These are phyloP conservation scores for Rhizophagus clarus DNA, from an alignment of 192 early-diverging fungal species.

Conservation along the genomic window DNA sequence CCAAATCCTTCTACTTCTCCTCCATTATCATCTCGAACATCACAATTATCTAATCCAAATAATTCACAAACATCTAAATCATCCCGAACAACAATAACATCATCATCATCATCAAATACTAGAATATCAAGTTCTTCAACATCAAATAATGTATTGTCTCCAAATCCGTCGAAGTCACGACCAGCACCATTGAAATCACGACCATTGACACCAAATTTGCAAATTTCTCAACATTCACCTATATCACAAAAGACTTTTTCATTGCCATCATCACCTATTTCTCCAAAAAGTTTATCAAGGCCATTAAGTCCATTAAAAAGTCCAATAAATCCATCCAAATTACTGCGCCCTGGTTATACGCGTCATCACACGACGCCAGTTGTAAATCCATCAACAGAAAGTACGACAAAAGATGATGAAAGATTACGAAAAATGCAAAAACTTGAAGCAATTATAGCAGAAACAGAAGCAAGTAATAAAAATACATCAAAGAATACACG, in stretches of 20 bases:
- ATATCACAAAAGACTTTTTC: background rate
- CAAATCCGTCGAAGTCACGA: background rate
- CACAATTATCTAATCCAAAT: background rate
- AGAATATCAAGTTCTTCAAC: background rate
- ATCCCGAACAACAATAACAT: background rate
- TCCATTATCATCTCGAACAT: background rate
- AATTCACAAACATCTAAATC: background rate
- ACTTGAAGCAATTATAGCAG: background rate
- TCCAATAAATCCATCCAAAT: background rate
- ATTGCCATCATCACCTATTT: background rate
- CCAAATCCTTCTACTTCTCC: too few species aligned
- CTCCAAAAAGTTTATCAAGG: background rate
- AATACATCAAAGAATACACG: background rate
- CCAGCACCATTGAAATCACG: background rate
- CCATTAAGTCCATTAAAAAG: background rate
- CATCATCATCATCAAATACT: background rate
- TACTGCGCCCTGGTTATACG: background rate
- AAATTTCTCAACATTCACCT: background rate
- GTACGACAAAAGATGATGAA: background rate
- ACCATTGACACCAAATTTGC: background rate
- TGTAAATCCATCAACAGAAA: background rate
- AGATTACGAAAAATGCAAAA: slow-evolving; percentile 9
- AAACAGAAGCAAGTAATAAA: background rate
- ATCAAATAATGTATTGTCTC: too few species aligned
- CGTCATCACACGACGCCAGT: background rate